phyloP scores from a whole-genome alignment of 306 rosid genomes.

The Amphicarpaea edgeworthii region DNA sequence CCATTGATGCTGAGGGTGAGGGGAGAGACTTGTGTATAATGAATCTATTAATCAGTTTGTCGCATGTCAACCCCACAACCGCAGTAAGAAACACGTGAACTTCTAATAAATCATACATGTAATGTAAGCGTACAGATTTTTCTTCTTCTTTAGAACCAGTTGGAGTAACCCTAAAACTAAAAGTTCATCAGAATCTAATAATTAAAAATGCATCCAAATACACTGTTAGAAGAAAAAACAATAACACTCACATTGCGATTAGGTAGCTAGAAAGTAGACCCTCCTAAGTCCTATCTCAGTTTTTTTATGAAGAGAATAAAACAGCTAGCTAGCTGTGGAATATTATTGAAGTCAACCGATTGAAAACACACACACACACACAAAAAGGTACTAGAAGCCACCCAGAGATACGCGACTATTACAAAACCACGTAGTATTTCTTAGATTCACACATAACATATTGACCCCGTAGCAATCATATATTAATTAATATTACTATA shows the following conservation, averaged over 20 bases:
- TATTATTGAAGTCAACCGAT: conserved; percentile 23
- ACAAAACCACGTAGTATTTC: not conserved
- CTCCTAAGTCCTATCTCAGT: not conserved
- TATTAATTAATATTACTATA: not conserved
- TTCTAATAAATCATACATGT: not conserved
- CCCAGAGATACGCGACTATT: not conserved
- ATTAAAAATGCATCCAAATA: conserved; percentile 11
- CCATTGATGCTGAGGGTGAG: not conserved
- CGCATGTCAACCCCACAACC: conserved; percentile 33
- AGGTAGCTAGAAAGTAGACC: not conserved
- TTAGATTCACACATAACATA: not conserved
- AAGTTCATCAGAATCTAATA: not conserved
- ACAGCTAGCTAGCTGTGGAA: conserved; percentile 46
- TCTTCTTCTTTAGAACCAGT: not conserved
- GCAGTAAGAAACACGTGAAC: conserved; percentile 46
- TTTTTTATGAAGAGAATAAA: conserved; percentile 35
- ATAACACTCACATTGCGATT: not conserved
- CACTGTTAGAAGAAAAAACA: conserved; percentile 31
- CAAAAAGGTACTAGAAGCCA: not conserved
- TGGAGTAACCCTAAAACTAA: not conserved
- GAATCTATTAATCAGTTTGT: conserved; percentile 37
- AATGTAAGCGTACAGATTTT: conserved; percentile 5
- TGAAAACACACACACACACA: not conserved
- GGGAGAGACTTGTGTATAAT: conserved; percentile 13
- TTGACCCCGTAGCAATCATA: not conserved